Evolutionary conservation across 495 filamentous ascomycete genomes (phyloP), one percentile per base, ranked within the genome.

Genomic region (Talaromyces adpressus): DNA sequence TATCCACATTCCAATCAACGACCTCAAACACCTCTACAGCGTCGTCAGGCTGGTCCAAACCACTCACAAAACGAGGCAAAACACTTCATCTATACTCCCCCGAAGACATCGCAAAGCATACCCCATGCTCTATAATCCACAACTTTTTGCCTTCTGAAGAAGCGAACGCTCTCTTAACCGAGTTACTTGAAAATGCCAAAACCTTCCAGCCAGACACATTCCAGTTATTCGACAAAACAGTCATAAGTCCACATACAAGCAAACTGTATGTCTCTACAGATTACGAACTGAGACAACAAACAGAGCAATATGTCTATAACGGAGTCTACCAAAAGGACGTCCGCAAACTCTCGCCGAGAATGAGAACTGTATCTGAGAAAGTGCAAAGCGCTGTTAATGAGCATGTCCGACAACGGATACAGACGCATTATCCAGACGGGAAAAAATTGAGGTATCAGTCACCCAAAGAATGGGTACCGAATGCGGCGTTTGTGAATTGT

Each of bases 401-500:
- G 4, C 88, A 91, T 64, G 87, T 96, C 29, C 74, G 81, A 34
- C 76, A 74, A 16, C 86, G 90, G 14, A 91, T 91, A 63, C 76
- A 77, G 18, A 77, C 81, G 7, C 75, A 79, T 39, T 88, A 92
- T 63, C 81, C 85, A 0, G 77, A 75, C 11, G 84, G 87, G 18
- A 81, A 84, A 71, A 96, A 92, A 71, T 82, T 96, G 63, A 87
- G 81, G 64, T 87, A 90, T 67, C 60, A 61, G n/a, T 88, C 87
- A 2, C 79, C 90, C 0, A 67, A 83, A 3, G 74, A 79, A 1
- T 97, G 94, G 93, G 78, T 71, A 30, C 89, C 93, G 7, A 98
- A 97, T 67, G 91, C 91, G 0, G 91, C 92, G 0, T 91, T 97
- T 65, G 92, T 96, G 0, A 98, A 98, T 70, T 93, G 91, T 75